Percentiles rank a stretch among this genome's conserved stretches.
These are phyloP conservation scores for Rhododendron vialii DNA, from an alignment of 148 eudicot species.

Conservation along the genomic window DNA sequence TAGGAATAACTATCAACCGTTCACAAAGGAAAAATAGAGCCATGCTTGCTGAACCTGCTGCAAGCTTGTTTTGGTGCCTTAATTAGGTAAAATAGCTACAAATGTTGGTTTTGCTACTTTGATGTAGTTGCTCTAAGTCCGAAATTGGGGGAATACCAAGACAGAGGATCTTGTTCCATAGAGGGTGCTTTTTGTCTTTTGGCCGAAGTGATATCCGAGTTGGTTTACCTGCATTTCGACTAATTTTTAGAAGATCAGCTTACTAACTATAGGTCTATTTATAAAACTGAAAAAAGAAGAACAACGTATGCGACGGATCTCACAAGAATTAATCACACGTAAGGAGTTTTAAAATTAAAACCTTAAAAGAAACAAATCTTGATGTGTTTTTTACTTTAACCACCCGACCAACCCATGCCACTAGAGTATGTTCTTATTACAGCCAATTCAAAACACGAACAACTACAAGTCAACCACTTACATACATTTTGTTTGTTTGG, in stretches of 20 bases:
- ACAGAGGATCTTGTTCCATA: not conserved
- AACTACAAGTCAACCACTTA: constrained; percentile 11
- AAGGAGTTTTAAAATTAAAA: not conserved
- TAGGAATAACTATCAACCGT: too few relatives aligned
- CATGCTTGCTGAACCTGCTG: too few relatives aligned
- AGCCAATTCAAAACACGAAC: not conserved
- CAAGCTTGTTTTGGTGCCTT: too few relatives aligned
- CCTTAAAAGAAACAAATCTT: not conserved
- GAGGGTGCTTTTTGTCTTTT: not conserved
- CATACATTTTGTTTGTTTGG: constrained; percentile 12
- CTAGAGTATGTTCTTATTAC: not conserved
- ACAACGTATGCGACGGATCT: not conserved
- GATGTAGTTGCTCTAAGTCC: not conserved
- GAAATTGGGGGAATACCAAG: not conserved
- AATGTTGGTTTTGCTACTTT: too few relatives aligned
- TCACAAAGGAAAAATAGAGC: too few relatives aligned
- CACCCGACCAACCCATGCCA: not conserved
- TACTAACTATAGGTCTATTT: not conserved
- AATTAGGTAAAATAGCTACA: too few relatives aligned
- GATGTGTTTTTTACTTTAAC: not conserved
- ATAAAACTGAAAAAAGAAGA: not conserved
- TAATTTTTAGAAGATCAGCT: not conserved
- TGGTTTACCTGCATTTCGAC: not conserved
- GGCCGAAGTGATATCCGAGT: not conserved
- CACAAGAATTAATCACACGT: not conserved